These are phyloP conservation scores for Paecilomyces niveus DNA, from an alignment of 2,329 filamentous ascomycete genomes.

Conservation along the genomic window DNA sequence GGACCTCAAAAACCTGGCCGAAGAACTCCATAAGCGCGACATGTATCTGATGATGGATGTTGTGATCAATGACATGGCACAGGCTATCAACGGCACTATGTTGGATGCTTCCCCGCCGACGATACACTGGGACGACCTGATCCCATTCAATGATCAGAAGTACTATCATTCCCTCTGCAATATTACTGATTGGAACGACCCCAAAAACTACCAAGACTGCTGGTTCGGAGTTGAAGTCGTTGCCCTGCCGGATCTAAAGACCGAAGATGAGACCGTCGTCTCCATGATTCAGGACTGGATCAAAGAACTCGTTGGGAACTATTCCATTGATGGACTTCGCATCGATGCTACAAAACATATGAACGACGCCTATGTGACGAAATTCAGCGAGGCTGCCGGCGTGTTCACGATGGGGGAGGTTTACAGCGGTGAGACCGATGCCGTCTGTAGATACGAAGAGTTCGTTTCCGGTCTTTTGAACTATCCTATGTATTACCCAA, in stretches of 20 bases:
- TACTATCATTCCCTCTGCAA: slow-evolving; percentile 13
- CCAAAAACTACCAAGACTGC: slow-evolving; percentile 21
- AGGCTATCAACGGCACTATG: slow-evolving; percentile 7
- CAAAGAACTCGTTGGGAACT: slow-evolving; percentile 31
- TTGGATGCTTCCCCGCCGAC: background rate
- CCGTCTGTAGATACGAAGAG: slow-evolving; percentile 35
- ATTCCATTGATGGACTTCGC: slow-evolving; percentile 44
- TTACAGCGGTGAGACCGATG: slow-evolving; percentile 23
- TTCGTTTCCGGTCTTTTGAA: slow-evolving; percentile 40
- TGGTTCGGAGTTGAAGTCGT: slow-evolving; percentile 37
- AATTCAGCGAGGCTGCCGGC: slow-evolving; percentile 25
- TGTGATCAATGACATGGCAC: slow-evolving; percentile 31
- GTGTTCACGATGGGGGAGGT: slow-evolving; percentile 44
- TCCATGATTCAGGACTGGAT: slow-evolving; percentile 36
- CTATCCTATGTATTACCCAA: slow-evolving; percentile 28
- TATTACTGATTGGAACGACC: slow-evolving; percentile 10
- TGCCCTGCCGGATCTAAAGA: slow-evolving; percentile 43
- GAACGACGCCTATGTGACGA: slow-evolving; percentile 31
- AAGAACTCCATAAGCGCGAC: slow-evolving; percentile 34
- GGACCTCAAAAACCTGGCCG: slow-evolving; percentile 37
- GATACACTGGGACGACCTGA: slow-evolving; percentile 12
- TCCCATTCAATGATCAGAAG: slow-evolving; percentile 13
- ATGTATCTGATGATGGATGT: slow-evolving; percentile 47
- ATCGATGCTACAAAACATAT: slow-evolving; percentile 45
- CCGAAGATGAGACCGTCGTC: slow-evolving; percentile 33